A percentile compares a stretch with the other conserved stretches of the same genome.
phyloP scores from a whole-genome alignment of 148 eudicot genomes.

The Rhododendron ferrugineum region DNA sequence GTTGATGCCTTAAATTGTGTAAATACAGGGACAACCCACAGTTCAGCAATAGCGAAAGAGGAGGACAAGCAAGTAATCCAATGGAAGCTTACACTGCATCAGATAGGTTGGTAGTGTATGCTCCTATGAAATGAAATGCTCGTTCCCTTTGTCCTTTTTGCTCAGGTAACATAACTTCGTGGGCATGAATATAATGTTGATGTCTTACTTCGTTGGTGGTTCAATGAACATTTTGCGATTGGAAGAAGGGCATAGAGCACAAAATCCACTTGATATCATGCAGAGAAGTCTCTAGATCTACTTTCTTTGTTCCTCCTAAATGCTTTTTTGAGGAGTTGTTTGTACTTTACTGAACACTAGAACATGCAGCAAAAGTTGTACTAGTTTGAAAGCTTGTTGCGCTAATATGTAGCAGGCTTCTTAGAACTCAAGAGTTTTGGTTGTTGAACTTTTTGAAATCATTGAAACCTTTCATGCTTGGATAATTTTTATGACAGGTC shows the following conservation, averaged over 20 bases:
- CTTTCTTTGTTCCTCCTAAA: neutral
- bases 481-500: conserved; percentile 45
- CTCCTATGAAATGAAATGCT: neutral
- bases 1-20: conserved; percentile 3
- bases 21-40: neutral
- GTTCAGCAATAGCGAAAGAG: conserved; percentile 7
- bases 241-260: too few relatives aligned
- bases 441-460: neutral
- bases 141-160: neutral
- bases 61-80: conserved; percentile 56
- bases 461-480: neutral
- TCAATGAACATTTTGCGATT: neutral
- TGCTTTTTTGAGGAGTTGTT: neutral
- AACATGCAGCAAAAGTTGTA: neutral
- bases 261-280: too few relatives aligned
- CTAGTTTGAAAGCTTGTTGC: neutral
- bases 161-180: neutral
- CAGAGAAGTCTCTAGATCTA: too few relatives aligned
- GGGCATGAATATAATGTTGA: neutral
- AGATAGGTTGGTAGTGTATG: conserved; percentile 62
- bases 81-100: conserved; percentile 90
- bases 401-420: neutral
- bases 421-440: neutral
- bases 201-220: neutral
- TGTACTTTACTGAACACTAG: neutral